Percentiles rank a stretch among this genome's conserved stretches.
phyloP scores from a whole-genome alignment of 371 early-diverging fungal genomes.

The Apophysomyces sp. region DNA sequence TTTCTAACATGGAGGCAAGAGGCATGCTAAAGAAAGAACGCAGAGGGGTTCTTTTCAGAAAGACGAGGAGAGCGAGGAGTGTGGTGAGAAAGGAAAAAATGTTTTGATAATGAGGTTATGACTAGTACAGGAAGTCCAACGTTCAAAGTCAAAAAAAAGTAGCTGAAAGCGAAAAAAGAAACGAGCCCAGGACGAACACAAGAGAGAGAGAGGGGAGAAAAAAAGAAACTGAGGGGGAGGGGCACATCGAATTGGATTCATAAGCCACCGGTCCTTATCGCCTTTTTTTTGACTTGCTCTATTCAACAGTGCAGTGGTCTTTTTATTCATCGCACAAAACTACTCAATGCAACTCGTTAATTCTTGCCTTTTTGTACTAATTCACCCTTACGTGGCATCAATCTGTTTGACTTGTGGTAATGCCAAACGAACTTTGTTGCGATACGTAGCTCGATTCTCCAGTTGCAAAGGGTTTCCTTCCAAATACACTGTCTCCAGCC shows the following conservation, averaged over 20 bases:
- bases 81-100: neutral
- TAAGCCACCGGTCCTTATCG: neutral
- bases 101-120: neutral
- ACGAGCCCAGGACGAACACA: neutral
- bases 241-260: neutral
- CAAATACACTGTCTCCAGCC: slow-evolving; percentile 86
- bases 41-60: neutral
- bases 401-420: slow-evolving; percentile 89
- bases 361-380: neutral
- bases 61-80: neutral
- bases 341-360: neutral
- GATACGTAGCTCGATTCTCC: slow-evolving; percentile 75
- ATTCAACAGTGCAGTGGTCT: neutral
- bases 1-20: slow-evolving; percentile 28
- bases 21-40: slow-evolving; percentile 12
- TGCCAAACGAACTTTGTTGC: slow-evolving; percentile 83
- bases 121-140: neutral
- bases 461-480: slow-evolving; percentile 94
- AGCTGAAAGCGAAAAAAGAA: neutral
- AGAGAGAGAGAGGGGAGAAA: neutral
- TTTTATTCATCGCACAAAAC: neutral
- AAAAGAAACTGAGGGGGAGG: slow-evolving; percentile 7
- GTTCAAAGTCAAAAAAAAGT: neutral
- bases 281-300: neutral
- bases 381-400: slow-evolving; percentile 72